Evolutionary conservation across 768 basidiomycete species (phyloP).

Genomic region (Krasilnikovozyma curviuscula): DNA sequence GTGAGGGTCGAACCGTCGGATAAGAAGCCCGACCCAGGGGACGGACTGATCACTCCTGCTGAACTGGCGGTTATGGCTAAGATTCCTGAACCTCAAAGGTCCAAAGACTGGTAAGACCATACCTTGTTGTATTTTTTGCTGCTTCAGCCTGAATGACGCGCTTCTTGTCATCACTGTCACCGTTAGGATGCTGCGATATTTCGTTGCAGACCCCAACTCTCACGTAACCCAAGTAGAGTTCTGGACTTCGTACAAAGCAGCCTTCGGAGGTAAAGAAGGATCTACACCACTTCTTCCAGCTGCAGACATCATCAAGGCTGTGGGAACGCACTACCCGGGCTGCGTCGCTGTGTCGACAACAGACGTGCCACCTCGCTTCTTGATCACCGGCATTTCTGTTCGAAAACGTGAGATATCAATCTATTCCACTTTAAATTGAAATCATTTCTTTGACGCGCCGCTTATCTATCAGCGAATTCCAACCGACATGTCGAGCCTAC

Average conservation of each 20-base stretch:
- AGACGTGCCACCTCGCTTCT: too few species aligned
- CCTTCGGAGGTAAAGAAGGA: too few species aligned
- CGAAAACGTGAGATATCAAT: too few species aligned
- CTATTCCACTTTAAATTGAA: too few species aligned
- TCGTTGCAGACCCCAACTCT: slow-evolving; percentile 50
- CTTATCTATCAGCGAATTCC: background rate
- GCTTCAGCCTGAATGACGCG: background rate
- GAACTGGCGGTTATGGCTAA: background rate
- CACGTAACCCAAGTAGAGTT: slow-evolving; percentile 86
- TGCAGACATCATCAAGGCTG: too few species aligned
- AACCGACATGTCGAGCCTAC: background rate
- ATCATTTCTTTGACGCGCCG: too few species aligned
- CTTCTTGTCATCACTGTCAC: background rate
- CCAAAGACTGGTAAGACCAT: slow-evolving; percentile 2
- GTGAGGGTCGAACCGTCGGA: too few species aligned
- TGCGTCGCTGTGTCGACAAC: too few species aligned
- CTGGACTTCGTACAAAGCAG: slow-evolving; percentile 81
- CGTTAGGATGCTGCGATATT: slow-evolving; percentile 77
- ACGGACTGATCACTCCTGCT: background rate
- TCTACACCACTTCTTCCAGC: too few species aligned
- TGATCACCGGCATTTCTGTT: too few species aligned
- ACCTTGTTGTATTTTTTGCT: background rate
- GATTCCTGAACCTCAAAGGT: slow-evolving; percentile 2
- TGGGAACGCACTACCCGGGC: too few species aligned
- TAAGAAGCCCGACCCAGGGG: background rate